A percentile compares a stretch with the other conserved stretches of the same genome.
Conservation (phyloP, 192 early-diverging fungal genomes). For the Umbelopsis sp. region DNA sequence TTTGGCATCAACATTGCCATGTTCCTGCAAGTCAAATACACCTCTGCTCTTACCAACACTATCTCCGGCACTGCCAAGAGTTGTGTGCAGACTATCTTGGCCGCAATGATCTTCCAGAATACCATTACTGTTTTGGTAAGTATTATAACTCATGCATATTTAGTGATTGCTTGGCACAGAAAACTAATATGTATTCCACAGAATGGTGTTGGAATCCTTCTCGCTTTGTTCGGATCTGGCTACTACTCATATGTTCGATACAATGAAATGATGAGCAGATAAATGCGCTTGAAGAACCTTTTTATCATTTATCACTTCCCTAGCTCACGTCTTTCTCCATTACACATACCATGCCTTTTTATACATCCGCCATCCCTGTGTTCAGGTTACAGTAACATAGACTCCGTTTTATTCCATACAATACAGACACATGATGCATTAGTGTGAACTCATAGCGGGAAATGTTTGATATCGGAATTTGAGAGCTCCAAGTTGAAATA, state of each 20-base stretch:
- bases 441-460: background rate
- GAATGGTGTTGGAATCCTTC: constrained; percentile 61
- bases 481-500: background rate
- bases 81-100: constrained; percentile 66
- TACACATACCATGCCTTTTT: background rate
- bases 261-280: constrained; percentile 58
- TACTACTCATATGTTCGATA: constrained; percentile 63
- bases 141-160: background rate
- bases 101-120: constrained; percentile 65
- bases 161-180: background rate
- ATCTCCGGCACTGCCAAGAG: constrained; percentile 72
- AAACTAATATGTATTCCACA: constrained; percentile 25
- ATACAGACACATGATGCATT: constrained; percentile 9
- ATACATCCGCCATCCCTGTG: background rate
- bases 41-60: constrained; percentile 69
- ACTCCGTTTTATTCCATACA: constrained; percentile 1
- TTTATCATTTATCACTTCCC: no score
- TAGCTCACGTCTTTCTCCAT: no score
- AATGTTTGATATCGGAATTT: background rate
- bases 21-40: constrained; percentile 73
- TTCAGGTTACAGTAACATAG: constrained; percentile 3
- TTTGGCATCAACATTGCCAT: constrained; percentile 73
- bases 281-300: constrained; percentile 6
- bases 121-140: constrained; percentile 63
- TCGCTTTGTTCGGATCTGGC: constrained; percentile 60